A percentile compares a stretch with the other conserved stretches of the same genome.
Conservation (phyloP, 768 basidiomycete genomes). For the Serendipita sp. region DNA sequence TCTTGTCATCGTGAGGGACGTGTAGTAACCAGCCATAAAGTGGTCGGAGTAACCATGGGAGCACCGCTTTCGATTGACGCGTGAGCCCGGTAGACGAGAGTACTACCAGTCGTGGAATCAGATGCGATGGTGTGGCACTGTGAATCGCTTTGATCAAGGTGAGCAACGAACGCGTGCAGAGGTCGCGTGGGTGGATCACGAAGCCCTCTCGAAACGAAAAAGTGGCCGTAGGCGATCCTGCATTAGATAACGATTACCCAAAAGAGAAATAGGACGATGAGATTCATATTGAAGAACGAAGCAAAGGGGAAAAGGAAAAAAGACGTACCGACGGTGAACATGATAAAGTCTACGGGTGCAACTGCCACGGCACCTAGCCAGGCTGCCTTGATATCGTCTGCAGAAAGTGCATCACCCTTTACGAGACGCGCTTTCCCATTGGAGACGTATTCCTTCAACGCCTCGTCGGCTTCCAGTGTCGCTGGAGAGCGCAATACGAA, state of each 20-base stretch:
- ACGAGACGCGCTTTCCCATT: constrained; percentile 37
- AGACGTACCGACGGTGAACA: constrained; percentile 46
- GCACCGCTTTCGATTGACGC: constrained; percentile 24
- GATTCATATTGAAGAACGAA: too few relatives aligned
- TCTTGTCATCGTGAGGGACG: constrained; percentile 42
- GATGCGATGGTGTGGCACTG: not conserved
- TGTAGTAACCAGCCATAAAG: constrained; percentile 33
- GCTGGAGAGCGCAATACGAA: constrained; percentile 40
- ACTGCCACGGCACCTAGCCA: constrained; percentile 25
- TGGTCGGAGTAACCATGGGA: constrained; percentile 34
- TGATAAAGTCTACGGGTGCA: constrained; percentile 32
- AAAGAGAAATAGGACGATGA: not conserved
- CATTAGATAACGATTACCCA: not conserved
- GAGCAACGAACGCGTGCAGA: constrained; percentile 41
- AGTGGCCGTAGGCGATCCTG: constrained; percentile 30
- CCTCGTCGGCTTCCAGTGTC: constrained; percentile 37
- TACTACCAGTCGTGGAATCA: constrained; percentile 35
- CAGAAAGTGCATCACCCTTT: constrained; percentile 43
- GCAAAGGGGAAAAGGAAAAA: not conserved
- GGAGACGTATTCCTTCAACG: constrained; percentile 35
- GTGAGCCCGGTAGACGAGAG: constrained; percentile 40
- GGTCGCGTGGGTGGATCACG: constrained; percentile 33
- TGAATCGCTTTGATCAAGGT: constrained; percentile 26
- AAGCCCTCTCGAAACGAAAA: constrained; percentile 35
- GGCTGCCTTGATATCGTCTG: constrained; percentile 33